Evolutionary conservation across 768 basidiomycete genomes (phyloP).

Genomic region (Strobilomyces dryophilus): DNA sequence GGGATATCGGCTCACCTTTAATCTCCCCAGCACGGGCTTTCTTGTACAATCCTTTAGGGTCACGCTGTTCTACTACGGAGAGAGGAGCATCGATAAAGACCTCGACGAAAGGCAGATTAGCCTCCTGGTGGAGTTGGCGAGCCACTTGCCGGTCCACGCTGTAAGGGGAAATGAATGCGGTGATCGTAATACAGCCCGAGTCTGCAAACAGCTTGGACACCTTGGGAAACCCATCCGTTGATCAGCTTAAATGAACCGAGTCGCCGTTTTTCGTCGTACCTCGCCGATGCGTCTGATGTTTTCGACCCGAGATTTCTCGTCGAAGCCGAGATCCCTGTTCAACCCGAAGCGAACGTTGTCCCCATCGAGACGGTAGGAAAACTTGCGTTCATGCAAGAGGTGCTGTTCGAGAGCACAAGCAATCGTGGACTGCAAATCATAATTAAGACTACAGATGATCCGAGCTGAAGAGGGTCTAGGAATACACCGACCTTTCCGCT

Average conservation of each 20-base stretch:
- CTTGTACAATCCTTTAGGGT: slow-evolving; percentile 97
- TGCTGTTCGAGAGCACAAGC: slow-evolving; percentile 97
- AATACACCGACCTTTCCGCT: slow-evolving; percentile 74
- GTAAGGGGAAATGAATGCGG: slow-evolving; percentile 99
- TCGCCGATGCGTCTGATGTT: slow-evolving; percentile 98
- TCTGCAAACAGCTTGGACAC: slow-evolving; percentile 94
- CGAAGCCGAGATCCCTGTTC: slow-evolving; percentile 95
- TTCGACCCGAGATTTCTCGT: slow-evolving; percentile 86
- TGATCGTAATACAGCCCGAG: slow-evolving; percentile 78
- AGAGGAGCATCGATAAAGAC: slow-evolving; percentile 95
- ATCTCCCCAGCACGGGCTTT: slow-evolving; percentile 95
- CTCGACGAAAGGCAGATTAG: slow-evolving; percentile 81
- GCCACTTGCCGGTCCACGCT: slow-evolving; percentile 78
- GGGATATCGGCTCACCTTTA: slow-evolving; percentile 56
- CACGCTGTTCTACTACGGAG: slow-evolving; percentile 80
- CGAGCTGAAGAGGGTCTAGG: neutral
- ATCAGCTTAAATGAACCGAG: slow-evolving; percentile 11
- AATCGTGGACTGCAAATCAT: slow-evolving; percentile 74
- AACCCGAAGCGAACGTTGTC: slow-evolving; percentile 95
- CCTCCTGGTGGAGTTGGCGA: slow-evolving; percentile 73
- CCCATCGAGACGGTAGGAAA: slow-evolving; percentile 90
- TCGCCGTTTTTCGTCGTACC: slow-evolving; percentile 38
- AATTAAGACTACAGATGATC: neutral
- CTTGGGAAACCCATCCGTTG: slow-evolving; percentile 35
- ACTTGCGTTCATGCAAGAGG: slow-evolving; percentile 80